These are phyloP conservation scores for Penicillium chermesinum DNA, from an alignment of 495 filamentous ascomycete genomes.

Conservation along the genomic window DNA sequence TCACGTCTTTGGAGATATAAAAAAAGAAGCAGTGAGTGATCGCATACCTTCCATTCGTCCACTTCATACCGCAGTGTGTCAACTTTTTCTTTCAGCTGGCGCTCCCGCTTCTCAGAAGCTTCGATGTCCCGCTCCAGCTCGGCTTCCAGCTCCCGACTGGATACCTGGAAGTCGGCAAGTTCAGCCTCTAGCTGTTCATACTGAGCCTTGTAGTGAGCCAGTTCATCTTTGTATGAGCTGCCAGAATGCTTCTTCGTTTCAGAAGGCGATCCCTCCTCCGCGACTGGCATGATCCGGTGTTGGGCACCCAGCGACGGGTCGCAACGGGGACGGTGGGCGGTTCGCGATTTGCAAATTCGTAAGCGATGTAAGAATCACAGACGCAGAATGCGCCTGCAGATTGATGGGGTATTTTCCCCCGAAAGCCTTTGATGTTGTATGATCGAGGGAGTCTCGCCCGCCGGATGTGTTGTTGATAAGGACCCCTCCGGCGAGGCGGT, in stretches of 20 bases:
- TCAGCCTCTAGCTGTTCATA: conserved; percentile 91
- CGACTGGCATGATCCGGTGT: conserved; percentile 44
- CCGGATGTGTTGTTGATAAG: conserved; percentile 32
- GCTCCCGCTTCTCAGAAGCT: conserved; percentile 87
- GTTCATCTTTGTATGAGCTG: conserved; percentile 60
- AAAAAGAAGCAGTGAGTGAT: background rate
- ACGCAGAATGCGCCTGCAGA: background rate
- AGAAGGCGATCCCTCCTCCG: conserved; percentile 57
- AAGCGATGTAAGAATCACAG: background rate
- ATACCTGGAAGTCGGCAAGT: conserved; percentile 88
- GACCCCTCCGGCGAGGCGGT: conserved; percentile 38
- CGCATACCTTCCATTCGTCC: conserved; percentile 91
- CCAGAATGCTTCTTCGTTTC: conserved; percentile 55
- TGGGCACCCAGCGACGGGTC: conserved; percentile 29
- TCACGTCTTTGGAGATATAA: background rate
- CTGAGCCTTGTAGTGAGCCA: conserved; percentile 91
- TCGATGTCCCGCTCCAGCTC: conserved; percentile 97
- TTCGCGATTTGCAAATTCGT: background rate
- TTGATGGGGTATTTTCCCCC: background rate
- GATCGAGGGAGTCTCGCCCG: too few relatives aligned
- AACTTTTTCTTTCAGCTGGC: conserved; percentile 76
- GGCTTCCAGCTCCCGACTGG: conserved; percentile 86
- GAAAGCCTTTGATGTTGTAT: too few relatives aligned
- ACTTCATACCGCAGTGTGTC: conserved; percentile 82
- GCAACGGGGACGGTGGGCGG: conserved; percentile 12